These are phyloP conservation scores for Nidularia pulvinata DNA, from an alignment of 768 basidiomycete genomes.

Conservation along the genomic window DNA sequence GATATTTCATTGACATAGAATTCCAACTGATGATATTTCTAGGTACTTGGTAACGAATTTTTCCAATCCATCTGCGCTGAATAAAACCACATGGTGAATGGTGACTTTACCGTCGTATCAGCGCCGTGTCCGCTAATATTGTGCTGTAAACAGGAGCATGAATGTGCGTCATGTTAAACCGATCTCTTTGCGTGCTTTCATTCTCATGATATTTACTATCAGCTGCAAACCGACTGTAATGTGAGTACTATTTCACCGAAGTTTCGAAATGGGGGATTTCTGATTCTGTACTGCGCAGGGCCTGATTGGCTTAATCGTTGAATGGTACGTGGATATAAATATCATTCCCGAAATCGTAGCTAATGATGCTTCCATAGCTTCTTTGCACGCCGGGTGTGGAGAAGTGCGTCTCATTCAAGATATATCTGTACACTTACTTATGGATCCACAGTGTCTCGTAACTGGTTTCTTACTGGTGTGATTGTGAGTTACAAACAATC, in stretches of 20 bases:
- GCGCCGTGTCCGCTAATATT: too few relatives aligned
- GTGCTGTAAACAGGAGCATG: slow-evolving; percentile 49
- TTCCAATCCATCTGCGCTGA: slow-evolving; percentile 30
- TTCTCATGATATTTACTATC: slow-evolving; percentile 9
- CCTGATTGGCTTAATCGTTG: slow-evolving; percentile 46
- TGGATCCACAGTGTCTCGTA: slow-evolving; percentile 37
- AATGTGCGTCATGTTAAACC: slow-evolving; percentile 23
- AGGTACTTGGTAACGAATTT: slow-evolving; percentile 51
- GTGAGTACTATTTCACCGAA: slow-evolving; percentile 18
- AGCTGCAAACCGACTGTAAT: slow-evolving; percentile 55
- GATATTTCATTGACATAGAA: background rate
- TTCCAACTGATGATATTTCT: background rate
- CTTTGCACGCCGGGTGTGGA: slow-evolving; percentile 52
- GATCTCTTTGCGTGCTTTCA: background rate
- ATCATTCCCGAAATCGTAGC: background rate
- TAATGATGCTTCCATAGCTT: slow-evolving; percentile 28
- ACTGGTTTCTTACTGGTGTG: slow-evolving; percentile 33
- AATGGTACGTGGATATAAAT: slow-evolving; percentile 29
- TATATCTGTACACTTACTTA: background rate
- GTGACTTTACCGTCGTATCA: background rate
- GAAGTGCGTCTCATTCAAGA: slow-evolving; percentile 27
- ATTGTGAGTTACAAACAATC: slow-evolving; percentile 29
- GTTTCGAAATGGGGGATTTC: background rate
- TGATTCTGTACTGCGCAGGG: too few relatives aligned
- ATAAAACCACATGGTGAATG: slow-evolving; percentile 37